Conservation (phyloP, 2,329 filamentous ascomycete species). For the Venturia aucupariae region DNA sequence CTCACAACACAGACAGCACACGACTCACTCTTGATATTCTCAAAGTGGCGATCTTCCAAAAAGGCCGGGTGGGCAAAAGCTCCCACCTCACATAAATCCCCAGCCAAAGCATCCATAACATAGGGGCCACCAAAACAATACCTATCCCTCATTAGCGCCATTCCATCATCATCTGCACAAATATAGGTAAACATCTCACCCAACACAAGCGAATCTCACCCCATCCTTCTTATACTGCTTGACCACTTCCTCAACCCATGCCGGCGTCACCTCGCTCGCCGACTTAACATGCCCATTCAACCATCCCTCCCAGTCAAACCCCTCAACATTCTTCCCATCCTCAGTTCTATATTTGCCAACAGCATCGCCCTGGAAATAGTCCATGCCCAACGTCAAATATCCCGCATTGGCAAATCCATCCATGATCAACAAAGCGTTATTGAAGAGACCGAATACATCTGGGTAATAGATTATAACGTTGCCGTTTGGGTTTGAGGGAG, state of each 20-base stretch:
- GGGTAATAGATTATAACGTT: constrained; percentile 39
- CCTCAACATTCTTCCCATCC: constrained; percentile 25
- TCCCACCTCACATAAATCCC: constrained; percentile 31
- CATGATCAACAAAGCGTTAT: constrained; percentile 37
- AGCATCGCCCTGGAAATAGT: constrained; percentile 39
- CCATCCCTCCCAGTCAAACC: constrained; percentile 43
- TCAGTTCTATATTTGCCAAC: constrained; percentile 33
- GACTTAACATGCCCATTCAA: constrained; percentile 37
- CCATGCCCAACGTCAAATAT: constrained; percentile 34
- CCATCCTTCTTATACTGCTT: constrained; percentile 25
- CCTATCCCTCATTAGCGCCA: background rate
- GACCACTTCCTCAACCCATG: constrained; percentile 35
- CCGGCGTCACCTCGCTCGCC: constrained; percentile 35
- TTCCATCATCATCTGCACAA: background rate
- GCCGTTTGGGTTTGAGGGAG: constrained; percentile 29
- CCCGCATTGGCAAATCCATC: constrained; percentile 38
- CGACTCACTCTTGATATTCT: constrained; percentile 25
- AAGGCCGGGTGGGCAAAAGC: constrained; percentile 45
- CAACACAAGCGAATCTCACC: constrained; percentile 34
- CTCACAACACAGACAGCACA: background rate
- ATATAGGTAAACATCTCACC: constrained; percentile 16
- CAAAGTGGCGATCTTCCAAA: constrained; percentile 39
- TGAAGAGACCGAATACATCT: constrained; percentile 37
- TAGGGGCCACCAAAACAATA: constrained; percentile 35
- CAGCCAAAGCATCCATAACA: constrained; percentile 34